phyloP scores from a whole-genome alignment of 129 eudicot species.

The Escallonia rubra region DNA sequence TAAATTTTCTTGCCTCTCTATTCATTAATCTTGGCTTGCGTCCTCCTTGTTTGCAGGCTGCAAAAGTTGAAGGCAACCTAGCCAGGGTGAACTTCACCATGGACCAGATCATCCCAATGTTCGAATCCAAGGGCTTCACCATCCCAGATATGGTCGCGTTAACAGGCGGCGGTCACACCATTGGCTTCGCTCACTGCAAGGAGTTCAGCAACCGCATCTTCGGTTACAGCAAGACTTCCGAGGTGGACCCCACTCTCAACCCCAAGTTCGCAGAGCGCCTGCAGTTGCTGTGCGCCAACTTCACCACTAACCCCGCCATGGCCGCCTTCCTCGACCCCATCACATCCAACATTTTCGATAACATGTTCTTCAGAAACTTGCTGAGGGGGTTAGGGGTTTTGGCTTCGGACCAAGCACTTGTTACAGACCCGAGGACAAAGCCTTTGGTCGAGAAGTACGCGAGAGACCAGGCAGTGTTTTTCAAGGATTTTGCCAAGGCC shows the following conservation, averaged over 20 bases:
- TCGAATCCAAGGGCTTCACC: slow-evolving; percentile 28
- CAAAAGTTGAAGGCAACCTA: slow-evolving; percentile 33
- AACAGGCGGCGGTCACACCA: slow-evolving; percentile 58
- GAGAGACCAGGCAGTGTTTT: slow-evolving; percentile 38
- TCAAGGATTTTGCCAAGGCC: slow-evolving; percentile 51
- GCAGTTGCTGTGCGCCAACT: slow-evolving; percentile 40
- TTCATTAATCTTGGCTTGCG: too few relatives aligned
- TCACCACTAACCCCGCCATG: slow-evolving; percentile 32
- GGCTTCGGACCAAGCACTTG: slow-evolving; percentile 52
- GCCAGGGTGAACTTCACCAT: slow-evolving; percentile 38
- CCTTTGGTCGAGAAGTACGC: slow-evolving; percentile 56
- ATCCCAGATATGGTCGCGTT: slow-evolving; percentile 56
- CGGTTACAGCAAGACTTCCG: slow-evolving; percentile 15
- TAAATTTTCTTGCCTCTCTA: too few relatives aligned
- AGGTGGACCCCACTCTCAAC: slow-evolving; percentile 45
- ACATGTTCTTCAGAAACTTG: slow-evolving; percentile 44
- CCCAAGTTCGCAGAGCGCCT: slow-evolving; percentile 41
- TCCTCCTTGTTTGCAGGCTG: slow-evolving; percentile 1
- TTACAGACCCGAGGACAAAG: slow-evolving; percentile 54
- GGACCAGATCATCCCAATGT: slow-evolving; percentile 25
- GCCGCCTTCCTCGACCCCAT: slow-evolving; percentile 62
- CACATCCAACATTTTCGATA: slow-evolving; percentile 58
- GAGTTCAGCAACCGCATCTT: slow-evolving; percentile 46
- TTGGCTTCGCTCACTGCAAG: slow-evolving; percentile 62
- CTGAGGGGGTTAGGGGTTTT: slow-evolving; percentile 55